Evolutionary conservation across 2,329 filamentous ascomycete genomes (phyloP).

Genomic region (Lasiodiplodia theobromae): DNA sequence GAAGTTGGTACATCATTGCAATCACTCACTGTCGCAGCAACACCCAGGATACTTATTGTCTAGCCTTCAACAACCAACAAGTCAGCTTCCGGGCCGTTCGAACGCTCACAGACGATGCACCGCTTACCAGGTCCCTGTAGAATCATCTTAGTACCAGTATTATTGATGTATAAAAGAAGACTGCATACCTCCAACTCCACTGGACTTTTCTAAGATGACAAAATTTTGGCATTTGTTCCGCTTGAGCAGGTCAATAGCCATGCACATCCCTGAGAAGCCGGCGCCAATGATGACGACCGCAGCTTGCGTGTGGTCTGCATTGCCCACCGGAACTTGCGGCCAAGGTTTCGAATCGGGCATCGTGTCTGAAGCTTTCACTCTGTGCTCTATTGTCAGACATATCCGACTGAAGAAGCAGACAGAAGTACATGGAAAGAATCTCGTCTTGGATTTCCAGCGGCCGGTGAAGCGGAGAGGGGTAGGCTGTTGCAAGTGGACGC

Average conservation of each 20-base stretch:
- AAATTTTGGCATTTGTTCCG: conserved; percentile 61
- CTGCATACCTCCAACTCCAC: conserved; percentile 59
- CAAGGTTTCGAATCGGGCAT: conserved; percentile 54
- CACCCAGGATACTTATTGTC: conserved; percentile 66
- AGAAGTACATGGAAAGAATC: neutral
- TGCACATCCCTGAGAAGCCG: conserved; percentile 63
- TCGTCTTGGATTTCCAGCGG: neutral
- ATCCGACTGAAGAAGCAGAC: neutral
- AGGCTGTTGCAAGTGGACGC: neutral
- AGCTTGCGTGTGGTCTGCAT: conserved; percentile 59
- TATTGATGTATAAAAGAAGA: conserved; percentile 32
- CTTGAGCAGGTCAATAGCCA: conserved; percentile 64
- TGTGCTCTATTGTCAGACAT: neutral
- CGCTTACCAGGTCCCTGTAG: conserved; percentile 14
- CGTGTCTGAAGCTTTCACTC: neutral
- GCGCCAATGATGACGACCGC: conserved; percentile 66
- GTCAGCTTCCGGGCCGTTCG: neutral
- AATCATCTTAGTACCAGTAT: neutral
- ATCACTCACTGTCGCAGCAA: conserved; percentile 57
- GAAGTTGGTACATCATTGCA: neutral
- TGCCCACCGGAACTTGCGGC: conserved; percentile 55
- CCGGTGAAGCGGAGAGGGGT: neutral
- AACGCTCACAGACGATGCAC: too few relatives aligned
- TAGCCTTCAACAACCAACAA: conserved; percentile 31
- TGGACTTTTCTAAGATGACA: conserved; percentile 64